Evolutionary conservation across 306 rosid genomes (phyloP).

Genomic region (Quercus dentata): DNA sequence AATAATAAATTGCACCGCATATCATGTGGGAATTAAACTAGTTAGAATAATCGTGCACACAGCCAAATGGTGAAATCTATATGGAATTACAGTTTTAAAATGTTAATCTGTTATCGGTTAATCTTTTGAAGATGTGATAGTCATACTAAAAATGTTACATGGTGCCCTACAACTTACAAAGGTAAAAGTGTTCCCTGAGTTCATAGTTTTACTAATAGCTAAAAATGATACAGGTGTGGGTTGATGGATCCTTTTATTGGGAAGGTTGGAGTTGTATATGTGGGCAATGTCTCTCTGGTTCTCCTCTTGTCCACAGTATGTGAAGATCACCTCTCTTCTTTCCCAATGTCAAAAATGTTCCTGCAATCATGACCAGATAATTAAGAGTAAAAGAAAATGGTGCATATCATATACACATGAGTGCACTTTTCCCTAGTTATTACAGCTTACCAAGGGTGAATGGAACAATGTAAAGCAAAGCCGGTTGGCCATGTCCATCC

Average conservation of each 20-base stretch:
- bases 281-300: slow-evolving; percentile 82
- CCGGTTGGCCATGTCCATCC: slow-evolving; percentile 99
- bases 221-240: slow-evolving; percentile 6
- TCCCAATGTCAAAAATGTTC: slow-evolving; percentile 87
- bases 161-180: slow-evolving; percentile 33
- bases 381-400: slow-evolving; percentile 4
- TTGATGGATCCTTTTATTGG: slow-evolving; percentile 40
- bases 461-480: slow-evolving; percentile 93
- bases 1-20: no score
- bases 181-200: not conserved
- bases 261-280: slow-evolving; percentile 57
- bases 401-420: not conserved
- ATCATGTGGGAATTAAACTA: no score
- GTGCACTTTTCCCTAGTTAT: not conserved
- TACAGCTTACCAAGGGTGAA: slow-evolving; percentile 78
- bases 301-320: slow-evolving; percentile 90
- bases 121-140: not conserved
- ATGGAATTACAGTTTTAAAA: not conserved
- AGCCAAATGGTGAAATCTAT: not conserved
- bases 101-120: not conserved
- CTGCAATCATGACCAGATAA: slow-evolving; percentile 40
- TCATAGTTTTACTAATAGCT: slow-evolving; percentile 27
- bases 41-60: not conserved
- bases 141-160: slow-evolving; percentile 31
- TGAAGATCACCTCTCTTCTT: slow-evolving; percentile 87